Base-by-base conservation (phyloP, 2,329 filamentous ascomycete genomes). In the Fusarium continuum region DNA sequence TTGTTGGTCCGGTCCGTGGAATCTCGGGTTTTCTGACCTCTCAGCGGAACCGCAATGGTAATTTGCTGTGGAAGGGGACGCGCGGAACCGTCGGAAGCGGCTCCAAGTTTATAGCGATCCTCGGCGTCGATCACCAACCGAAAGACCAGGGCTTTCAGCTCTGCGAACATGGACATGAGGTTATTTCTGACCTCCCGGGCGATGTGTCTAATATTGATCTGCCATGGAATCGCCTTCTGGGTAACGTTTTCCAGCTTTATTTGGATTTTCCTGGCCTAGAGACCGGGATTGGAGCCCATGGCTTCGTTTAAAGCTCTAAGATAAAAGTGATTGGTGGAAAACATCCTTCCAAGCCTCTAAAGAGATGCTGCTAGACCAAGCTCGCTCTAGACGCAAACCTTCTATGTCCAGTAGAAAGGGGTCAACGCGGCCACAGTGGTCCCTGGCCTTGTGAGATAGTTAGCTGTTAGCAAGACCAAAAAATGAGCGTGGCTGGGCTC, bases 21-120 rank as follows among this genome's bases (percentile, higher is more conserved):
- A 26, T 10, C 39, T 56, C 39, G 55, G 44, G 19, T 53, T 40
- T 28, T 20, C 20, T 14, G 20, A 10, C 39, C 34, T 28, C 22
- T n/a, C 28, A 54, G 56, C 56, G 56, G 56, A 60, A 61, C 56
- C 56, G 56, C 56, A 60, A 14, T 13, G 29, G 48, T 31, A 60
- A 60, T 54, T 55, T 60, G 16, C 23, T 13, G 17, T 32, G 31
- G 13, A 3, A 28, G 34, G 40, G 55, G 47, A 10, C 20, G 14
- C 29, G 55, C 56, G 55, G 55, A 60, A 16, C 41, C 51, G 46
- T 17, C 32, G 31, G 43, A 25, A 26, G 28, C 28, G 29, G 5
- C 23, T 17, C 22, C n/a, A 35, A 36, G 17, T 5, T 9, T 38
- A n/a, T 35, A 35, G 47, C 55, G 29, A 41, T 60, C 56, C n/a